Evolutionary conservation across 176 grass and related monocot genomes (phyloP).

Genomic region (Alopecurus myosuroides): DNA sequence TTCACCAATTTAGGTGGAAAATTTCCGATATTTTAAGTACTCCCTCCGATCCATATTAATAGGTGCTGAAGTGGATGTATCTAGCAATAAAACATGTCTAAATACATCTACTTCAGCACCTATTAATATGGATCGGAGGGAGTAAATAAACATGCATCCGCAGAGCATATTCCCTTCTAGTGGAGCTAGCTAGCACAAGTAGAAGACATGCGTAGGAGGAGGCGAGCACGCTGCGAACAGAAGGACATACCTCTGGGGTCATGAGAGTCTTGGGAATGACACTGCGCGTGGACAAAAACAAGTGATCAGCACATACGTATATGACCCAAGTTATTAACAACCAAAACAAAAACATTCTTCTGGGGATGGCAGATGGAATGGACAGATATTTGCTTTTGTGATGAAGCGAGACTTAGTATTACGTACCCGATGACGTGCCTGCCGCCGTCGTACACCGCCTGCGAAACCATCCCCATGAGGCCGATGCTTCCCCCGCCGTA

Average conservation of each 20-base stretch:
- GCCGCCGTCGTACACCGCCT: slow-evolving; percentile 87
- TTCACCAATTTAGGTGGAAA: background rate
- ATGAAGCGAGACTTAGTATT: background rate
- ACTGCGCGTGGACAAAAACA: slow-evolving; percentile 60
- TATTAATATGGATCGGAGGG: no score
- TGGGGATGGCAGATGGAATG: slow-evolving; percentile 7
- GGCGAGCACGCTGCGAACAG: background rate
- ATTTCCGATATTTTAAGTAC: no score
- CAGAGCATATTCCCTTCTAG: background rate
- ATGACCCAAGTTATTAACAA: background rate
- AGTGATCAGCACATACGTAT: slow-evolving; percentile 30
- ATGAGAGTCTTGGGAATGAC: slow-evolving; percentile 99
- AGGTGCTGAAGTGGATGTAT: no score
- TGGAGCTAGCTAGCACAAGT: background rate
- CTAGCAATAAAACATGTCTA: no score
- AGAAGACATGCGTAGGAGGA: background rate
- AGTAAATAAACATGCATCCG: background rate
- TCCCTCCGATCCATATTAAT: no score
- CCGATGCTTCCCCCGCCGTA: slow-evolving; percentile 95
- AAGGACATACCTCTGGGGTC: slow-evolving; percentile 78
- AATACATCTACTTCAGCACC: no score
- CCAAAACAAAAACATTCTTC: background rate
- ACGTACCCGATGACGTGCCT: slow-evolving; percentile 89
- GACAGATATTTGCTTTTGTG: background rate
- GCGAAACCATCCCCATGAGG: slow-evolving; percentile 95